These are phyloP conservation scores for Aphanocladium album DNA, from an alignment of 2,329 filamentous ascomycete genomes.

Conservation along the genomic window DNA sequence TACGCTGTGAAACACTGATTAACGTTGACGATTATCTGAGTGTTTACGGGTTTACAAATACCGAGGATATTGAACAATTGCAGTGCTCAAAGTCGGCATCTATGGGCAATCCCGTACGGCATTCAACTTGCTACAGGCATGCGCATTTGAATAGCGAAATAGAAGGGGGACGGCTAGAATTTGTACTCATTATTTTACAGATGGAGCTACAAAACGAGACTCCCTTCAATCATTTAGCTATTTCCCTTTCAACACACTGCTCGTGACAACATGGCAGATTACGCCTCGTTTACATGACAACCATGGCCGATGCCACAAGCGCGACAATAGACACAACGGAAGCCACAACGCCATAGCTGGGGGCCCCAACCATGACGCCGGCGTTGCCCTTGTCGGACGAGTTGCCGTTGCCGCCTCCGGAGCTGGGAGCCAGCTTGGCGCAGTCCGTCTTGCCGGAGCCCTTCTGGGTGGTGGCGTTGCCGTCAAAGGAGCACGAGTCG, in stretches of 20 bases:
- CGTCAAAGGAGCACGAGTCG: constrained; percentile 66
- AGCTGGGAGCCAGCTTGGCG: constrained; percentile 40
- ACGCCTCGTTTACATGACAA: constrained; percentile 41
- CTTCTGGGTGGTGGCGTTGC: constrained; percentile 54
- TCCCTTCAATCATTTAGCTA: background rate
- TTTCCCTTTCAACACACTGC: background rate
- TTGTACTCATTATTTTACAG: no score
- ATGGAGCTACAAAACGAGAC: background rate
- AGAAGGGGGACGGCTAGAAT: no score
- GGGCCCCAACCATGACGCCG: constrained; percentile 32
- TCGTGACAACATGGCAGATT: background rate
- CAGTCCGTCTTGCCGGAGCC: constrained; percentile 39
- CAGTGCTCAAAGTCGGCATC: no score
- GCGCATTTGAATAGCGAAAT: no score
- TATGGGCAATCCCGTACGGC: no score
- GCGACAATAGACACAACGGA: constrained; percentile 27
- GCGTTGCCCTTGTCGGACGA: constrained; percentile 14
- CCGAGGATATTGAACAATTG: no score
- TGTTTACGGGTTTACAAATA: no score
- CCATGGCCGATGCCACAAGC: constrained; percentile 46
- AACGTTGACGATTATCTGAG: no score
- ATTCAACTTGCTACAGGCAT: no score
- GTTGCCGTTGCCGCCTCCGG: constrained; percentile 16
- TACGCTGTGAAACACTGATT: no score
- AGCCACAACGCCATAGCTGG: constrained; percentile 33